phyloP scores from a whole-genome alignment of 2,329 filamentous ascomycete species.

The Tolypocladium album region DNA sequence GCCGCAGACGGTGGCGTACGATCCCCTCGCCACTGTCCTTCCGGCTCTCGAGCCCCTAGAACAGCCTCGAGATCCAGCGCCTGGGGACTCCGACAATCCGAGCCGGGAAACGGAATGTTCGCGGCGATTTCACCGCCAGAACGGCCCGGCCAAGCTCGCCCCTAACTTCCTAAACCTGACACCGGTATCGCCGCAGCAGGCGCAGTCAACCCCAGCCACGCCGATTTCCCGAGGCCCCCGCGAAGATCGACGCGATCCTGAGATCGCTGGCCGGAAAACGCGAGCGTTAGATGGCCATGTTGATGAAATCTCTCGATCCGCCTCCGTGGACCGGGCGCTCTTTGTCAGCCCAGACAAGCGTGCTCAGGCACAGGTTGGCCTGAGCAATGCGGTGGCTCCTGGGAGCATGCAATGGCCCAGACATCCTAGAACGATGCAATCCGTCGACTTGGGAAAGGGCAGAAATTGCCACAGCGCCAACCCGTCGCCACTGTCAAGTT shows the following conservation, averaged over 20 bases:
- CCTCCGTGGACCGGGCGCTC: conserved; percentile 52
- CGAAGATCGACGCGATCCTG: conserved; percentile 32
- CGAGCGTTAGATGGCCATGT: conserved; percentile 24
- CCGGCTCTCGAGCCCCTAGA: conserved; percentile 17
- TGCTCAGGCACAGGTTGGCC: conserved; percentile 49
- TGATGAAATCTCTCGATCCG: conserved; percentile 43
- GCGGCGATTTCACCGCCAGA: conserved; percentile 27
- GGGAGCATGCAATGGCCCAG: conserved; percentile 43
- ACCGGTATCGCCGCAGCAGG: conserved; percentile 9
- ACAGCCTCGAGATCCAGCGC: not conserved
- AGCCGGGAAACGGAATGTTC: conserved; percentile 1
- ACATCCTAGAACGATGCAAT: conserved; percentile 34
- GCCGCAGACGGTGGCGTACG: conserved; percentile 20
- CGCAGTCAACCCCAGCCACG: conserved; percentile 21
- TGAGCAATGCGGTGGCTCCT: conserved; percentile 51
- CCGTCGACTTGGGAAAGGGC: conserved; percentile 26
- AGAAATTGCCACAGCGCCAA: conserved; percentile 17
- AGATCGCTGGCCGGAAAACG: conserved; percentile 22
- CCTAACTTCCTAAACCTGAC: conserved; percentile 32
- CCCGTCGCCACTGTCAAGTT: conserved; percentile 28
- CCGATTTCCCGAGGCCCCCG: conserved; percentile 22
- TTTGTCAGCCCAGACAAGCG: conserved; percentile 54
- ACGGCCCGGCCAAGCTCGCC: conserved; percentile 29
- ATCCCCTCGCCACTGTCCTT: conserved; percentile 28
- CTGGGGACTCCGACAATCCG: not conserved